Conservation (phyloP, 345 rosid genomes). For the Moricandia moricandioides region DNA sequence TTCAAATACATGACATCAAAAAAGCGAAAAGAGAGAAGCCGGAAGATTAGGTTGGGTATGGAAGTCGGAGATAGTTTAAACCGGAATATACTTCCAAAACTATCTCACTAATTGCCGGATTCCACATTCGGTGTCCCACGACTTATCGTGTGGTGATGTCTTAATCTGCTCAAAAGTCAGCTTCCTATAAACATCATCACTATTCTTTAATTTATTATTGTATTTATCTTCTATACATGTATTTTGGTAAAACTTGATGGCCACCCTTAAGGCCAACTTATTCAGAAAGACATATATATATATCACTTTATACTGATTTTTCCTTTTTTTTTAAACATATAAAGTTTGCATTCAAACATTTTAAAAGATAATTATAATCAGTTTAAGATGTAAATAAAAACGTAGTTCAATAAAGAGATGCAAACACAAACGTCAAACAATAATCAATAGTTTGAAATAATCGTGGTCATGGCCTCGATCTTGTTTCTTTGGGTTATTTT, state of each 20-base stretch:
- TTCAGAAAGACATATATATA: not conserved
- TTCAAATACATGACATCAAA: no score
- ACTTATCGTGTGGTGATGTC: not conserved
- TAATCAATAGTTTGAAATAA: not conserved
- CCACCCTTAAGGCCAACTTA: not conserved
- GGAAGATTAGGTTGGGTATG: no score
- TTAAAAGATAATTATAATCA: not conserved
- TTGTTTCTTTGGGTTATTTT: not conserved
- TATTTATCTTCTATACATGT: not conserved
- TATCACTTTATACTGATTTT: no score
- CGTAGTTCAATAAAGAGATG: no score
- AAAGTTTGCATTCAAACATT: not conserved
- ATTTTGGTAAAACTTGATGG: slow-evolving; percentile 9
- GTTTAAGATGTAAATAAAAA: not conserved
- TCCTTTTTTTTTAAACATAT: not conserved
- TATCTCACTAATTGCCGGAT: no score
- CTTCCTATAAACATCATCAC: slow-evolving; percentile 3
- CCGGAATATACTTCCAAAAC: no score
- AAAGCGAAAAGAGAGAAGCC: no score
- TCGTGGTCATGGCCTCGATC: slow-evolving; percentile 6
- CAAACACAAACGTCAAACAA: not conserved
- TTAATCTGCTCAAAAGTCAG: slow-evolving; percentile 16
- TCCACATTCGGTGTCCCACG: no score
- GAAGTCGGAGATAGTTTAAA: no score
- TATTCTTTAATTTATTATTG: slow-evolving; percentile 2